Evolutionary conservation across 2,329 filamentous ascomycete species (phyloP).

Genomic region (Lomentospora prolificans): DNA sequence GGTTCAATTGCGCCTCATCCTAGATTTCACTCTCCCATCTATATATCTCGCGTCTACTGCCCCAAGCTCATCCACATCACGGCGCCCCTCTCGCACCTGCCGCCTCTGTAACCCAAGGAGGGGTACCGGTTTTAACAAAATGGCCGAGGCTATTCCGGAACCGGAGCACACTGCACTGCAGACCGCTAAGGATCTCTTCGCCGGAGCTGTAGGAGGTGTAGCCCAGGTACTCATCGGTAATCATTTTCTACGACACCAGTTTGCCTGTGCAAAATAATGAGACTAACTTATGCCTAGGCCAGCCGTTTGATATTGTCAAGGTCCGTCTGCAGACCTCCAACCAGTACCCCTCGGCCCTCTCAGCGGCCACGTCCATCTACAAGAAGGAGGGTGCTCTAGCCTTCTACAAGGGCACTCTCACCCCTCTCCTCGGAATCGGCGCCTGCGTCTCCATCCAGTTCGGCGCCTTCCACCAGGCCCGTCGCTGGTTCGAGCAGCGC

Average conservation of each 20-base stretch:
- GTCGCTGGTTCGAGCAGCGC: slow-evolving; percentile 69
- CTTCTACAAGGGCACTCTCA: slow-evolving; percentile 98
- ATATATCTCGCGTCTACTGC: neutral
- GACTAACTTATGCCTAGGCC: slow-evolving; percentile 33
- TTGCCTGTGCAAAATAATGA: too few relatives aligned
- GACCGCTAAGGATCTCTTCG: slow-evolving; percentile 79
- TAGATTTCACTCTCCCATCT: neutral
- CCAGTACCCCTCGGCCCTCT: slow-evolving; percentile 69
- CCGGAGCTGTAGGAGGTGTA: slow-evolving; percentile 83
- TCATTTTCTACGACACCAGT: too few relatives aligned
- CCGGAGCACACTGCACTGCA: slow-evolving; percentile 31
- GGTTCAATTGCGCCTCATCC: neutral
- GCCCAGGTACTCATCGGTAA: slow-evolving; percentile 89
- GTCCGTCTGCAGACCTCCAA: slow-evolving; percentile 87
- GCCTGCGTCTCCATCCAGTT: slow-evolving; percentile 99
- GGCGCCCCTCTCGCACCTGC: neutral
- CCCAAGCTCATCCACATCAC: neutral
- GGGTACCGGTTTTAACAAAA: slow-evolving; percentile 3
- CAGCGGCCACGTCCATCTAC: slow-evolving; percentile 76
- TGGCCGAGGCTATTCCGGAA: neutral
- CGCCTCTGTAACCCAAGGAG: neutral
- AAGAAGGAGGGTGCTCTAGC: slow-evolving; percentile 78
- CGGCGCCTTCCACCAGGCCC: slow-evolving; percentile 88
- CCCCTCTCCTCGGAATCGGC: slow-evolving; percentile 88
- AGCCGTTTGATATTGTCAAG: slow-evolving; percentile 88